Base-by-base conservation (phyloP, 2,329 filamentous ascomycete genomes). In the Neofusicoccum cordaticola region DNA sequence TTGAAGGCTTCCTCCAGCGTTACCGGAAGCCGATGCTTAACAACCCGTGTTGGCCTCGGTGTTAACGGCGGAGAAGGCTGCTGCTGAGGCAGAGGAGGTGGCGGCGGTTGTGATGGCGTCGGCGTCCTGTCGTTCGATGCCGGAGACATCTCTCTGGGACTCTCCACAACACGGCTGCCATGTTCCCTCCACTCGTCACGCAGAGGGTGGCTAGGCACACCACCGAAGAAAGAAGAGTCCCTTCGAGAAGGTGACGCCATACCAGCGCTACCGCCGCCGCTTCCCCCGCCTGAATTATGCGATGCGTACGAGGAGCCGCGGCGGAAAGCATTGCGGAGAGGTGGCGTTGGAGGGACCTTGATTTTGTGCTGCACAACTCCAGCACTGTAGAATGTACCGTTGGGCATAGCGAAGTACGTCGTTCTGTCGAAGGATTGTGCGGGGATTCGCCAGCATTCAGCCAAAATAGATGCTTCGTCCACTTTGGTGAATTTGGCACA, bases 1-100 rank as follows among this genome's bases (percentile, higher is more conserved):
- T 85, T 88, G 81, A 87, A 98, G 66, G 98, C 80, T 73, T 99
- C 95, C 77, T 99, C 95, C 37, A 99, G 81, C 2, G 90, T 87
- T 17, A 99, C 81, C 2, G 89, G 87, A 67, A 99, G 78, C 52
- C 90, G 88, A 72, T 91, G 90, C 79, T 98, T 93, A 11, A 98
- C 89, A 0, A 96, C 93, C 1, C 37, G 41, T n/a, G 56, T 19
- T 9, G 15, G 56, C 12, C 42, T 58, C n/a, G 56, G 31, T 12
- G 41, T 17, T 9, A 34, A 13, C 4, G 22, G 34, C 3, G 58
- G 34, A 19, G 57, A 35, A 27, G 37, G 13, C 13, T 39, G 37
- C 27, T 35, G 2, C 11, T 13, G 37, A 1, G 17, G 8, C 17
- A 37, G 13, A 12, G 19, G n/a, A 39, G 34, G 8, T 4, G 35